Evolutionary conservation across 345 rosid genomes (phyloP), one percentile per base, ranked within the genome.

Genomic region (Citrus australasica): DNA sequence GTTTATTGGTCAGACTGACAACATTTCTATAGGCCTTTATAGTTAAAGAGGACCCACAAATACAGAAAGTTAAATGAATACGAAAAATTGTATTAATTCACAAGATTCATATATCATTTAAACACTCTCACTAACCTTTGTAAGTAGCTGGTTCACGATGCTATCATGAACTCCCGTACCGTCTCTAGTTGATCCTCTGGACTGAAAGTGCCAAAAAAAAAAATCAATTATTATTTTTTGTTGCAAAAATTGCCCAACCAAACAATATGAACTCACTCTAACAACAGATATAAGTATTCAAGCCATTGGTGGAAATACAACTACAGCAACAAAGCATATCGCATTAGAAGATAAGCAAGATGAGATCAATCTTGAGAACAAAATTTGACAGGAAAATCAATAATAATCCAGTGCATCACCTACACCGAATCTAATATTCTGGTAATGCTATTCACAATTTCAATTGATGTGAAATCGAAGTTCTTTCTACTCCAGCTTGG

Each of bases 111-210:
- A 81, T 40, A 58, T 21, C 25, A 64, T 11, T 37, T 58, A 38
- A 73, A 69, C 76, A 71, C 78, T 24, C 7, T 81, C 73, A 75
- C 88, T 59, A 33, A 94, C 99, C 99, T 97, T 97, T 71, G 98
- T 97, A 68, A 97, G 92, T 53, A 94, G 92, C 92, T 97, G 99
- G 79, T 97, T 94, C 71, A 97, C 99, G 30, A 97, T 94, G 80
- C 99, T 90, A 76, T 97, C 99, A 86, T 94, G 98, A 75, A 97
- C 98, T 85, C 98, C 99, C 19, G 98, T 93, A 78, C 98, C 98
- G 85, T 97, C 97, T 85, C 93, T 88, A 33, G 97, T 97, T 27
- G 99, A 97, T 76, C 98, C 98, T 90, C 99, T 92, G 69, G 99
- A 88, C 98, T 97, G 89, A 83, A 80, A 80, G 80, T 27, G 66